phyloP scores from a whole-genome alignment of 1,139 yeast species.

The Candida tetrigidarum region DNA sequence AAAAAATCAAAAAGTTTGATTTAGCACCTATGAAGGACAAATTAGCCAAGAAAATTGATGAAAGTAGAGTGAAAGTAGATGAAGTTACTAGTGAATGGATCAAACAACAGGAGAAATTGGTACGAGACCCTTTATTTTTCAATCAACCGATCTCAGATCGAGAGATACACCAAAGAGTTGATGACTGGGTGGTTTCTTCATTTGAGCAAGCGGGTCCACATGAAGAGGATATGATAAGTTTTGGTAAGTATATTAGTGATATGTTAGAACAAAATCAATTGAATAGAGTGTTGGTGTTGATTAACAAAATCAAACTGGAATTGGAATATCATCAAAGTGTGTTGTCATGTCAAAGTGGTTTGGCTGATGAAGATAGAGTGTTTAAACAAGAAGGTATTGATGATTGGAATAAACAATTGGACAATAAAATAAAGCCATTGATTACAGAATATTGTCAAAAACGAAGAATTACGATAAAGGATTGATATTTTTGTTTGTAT shows the following conservation, averaged over 20 bases:
- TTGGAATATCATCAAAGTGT: slow-evolving; percentile 17
- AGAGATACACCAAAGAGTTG: slow-evolving; percentile 40
- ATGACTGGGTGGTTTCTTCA: slow-evolving; percentile 54
- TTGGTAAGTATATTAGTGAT: slow-evolving; percentile 29
- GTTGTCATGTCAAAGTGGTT: slow-evolving; percentile 2
- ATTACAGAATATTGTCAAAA: slow-evolving; percentile 11
- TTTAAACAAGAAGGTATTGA: slow-evolving; percentile 24
- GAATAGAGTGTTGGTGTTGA: slow-evolving; percentile 26
- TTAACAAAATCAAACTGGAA: slow-evolving; percentile 22
- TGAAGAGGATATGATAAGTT: slow-evolving; percentile 52
- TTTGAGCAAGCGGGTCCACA: slow-evolving; percentile 59
- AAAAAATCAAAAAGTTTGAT: slow-evolving; percentile 31
- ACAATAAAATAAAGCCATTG: slow-evolving; percentile 10
- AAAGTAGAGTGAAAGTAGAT: slow-evolving; percentile 20
- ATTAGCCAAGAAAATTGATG: slow-evolving; percentile 25
- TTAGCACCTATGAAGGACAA: slow-evolving; percentile 36
- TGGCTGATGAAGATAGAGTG: slow-evolving; percentile 2
- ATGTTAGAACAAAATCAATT: slow-evolving; percentile 25
- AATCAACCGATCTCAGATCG: slow-evolving; percentile 27
- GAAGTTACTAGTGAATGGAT: slow-evolving; percentile 33
- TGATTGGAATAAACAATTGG: slow-evolving; percentile 25
- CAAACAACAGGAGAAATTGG: slow-evolving; percentile 23
- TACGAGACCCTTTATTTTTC: slow-evolving; percentile 37
- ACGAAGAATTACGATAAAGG: not conserved
- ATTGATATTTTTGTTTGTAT: not conserved